These are phyloP conservation scores for Parachaetomium inaequale DNA, from an alignment of 495 filamentous ascomycete species.

Conservation along the genomic window DNA sequence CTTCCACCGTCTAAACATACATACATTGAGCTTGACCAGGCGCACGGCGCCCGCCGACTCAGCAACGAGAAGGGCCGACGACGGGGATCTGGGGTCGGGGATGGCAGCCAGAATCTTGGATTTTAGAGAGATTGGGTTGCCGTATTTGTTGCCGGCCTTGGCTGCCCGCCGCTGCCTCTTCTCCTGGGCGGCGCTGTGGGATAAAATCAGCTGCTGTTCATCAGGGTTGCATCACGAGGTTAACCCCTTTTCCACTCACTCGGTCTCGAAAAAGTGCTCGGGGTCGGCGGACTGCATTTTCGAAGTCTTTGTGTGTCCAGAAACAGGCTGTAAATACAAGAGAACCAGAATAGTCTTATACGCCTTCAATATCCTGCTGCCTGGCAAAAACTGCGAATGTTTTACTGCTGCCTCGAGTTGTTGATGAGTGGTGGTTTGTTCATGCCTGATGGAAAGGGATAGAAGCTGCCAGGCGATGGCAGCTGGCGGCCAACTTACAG, in stretches of 20 bases:
- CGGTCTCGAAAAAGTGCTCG: slow-evolving; percentile 82
- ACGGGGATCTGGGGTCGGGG: slow-evolving; percentile 59
- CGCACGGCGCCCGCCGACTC: slow-evolving; percentile 77
- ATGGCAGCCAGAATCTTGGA: slow-evolving; percentile 81
- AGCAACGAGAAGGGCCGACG: slow-evolving; percentile 66
- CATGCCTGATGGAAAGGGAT: slow-evolving; percentile 9
- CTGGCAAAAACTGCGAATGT: background rate
- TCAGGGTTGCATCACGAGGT: background rate
- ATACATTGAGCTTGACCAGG: slow-evolving; percentile 70
- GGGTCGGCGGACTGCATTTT: slow-evolving; percentile 38
- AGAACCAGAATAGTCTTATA: background rate
- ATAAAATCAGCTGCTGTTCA: background rate
- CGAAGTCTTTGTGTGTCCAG: background rate
- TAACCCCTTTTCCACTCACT: slow-evolving; percentile 46
- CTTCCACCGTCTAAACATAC: slow-evolving; percentile 32
- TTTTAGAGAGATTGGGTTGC: slow-evolving; percentile 71
- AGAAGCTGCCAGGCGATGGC: slow-evolving; percentile 11
- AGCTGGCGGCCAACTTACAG: slow-evolving; percentile 17
- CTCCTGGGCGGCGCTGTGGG: slow-evolving; percentile 64
- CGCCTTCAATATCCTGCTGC: background rate
- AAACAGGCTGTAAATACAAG: background rate
- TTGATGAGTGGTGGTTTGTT: slow-evolving; percentile 3
- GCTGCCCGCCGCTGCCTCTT: slow-evolving; percentile 66
- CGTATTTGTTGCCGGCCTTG: slow-evolving; percentile 80
- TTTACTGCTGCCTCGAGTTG: slow-evolving; percentile 7